These are phyloP conservation scores for Clitocybe nebularis DNA, from an alignment of 1,284 basidiomycete genomes.

Conservation along the genomic window DNA sequence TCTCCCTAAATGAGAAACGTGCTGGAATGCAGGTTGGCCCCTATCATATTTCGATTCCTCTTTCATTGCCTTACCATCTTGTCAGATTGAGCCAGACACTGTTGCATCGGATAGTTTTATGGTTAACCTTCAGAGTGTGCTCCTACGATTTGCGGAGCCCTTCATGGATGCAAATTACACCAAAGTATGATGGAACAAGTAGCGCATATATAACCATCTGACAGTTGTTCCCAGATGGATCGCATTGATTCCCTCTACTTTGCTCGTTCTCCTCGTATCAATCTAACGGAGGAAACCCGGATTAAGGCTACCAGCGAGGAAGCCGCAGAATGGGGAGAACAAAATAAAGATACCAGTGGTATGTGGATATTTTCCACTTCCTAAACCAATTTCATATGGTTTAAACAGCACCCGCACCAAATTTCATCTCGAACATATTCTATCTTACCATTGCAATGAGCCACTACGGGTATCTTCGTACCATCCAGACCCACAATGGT, in stretches of 20 bases:
- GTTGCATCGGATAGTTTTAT: slow-evolving; percentile 94
- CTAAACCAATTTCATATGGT: neutral
- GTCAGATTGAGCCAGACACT: slow-evolving; percentile 75
- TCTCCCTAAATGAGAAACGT: slow-evolving; percentile 80
- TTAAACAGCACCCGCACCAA: slow-evolving; percentile 52
- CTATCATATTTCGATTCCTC: neutral
- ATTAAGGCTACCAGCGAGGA: slow-evolving; percentile 89
- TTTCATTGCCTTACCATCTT: neutral
- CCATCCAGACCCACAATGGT: slow-evolving; percentile 71
- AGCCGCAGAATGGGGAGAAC: slow-evolving; percentile 66
- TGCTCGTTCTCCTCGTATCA: slow-evolving; percentile 65
- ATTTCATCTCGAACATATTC: slow-evolving; percentile 96
- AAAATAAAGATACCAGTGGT: slow-evolving; percentile 45
- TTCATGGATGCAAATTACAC: slow-evolving; percentile 92
- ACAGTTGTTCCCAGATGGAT: slow-evolving; percentile 61
- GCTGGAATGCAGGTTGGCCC: slow-evolving; percentile 78
- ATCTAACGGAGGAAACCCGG: slow-evolving; percentile 84
- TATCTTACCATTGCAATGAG: slow-evolving; percentile 83
- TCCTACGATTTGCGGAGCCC: slow-evolving; percentile 90
- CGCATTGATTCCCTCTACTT: slow-evolving; percentile 88
- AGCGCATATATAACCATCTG: slow-evolving; percentile 6
- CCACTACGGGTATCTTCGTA: slow-evolving; percentile 82
- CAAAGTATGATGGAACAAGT: slow-evolving; percentile 53
- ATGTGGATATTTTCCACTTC: neutral
- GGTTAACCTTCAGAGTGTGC: slow-evolving; percentile 82